phyloP scores from a whole-genome alignment of 2,329 filamentous ascomycete species.

The Aureobasidium melanogenum region DNA sequence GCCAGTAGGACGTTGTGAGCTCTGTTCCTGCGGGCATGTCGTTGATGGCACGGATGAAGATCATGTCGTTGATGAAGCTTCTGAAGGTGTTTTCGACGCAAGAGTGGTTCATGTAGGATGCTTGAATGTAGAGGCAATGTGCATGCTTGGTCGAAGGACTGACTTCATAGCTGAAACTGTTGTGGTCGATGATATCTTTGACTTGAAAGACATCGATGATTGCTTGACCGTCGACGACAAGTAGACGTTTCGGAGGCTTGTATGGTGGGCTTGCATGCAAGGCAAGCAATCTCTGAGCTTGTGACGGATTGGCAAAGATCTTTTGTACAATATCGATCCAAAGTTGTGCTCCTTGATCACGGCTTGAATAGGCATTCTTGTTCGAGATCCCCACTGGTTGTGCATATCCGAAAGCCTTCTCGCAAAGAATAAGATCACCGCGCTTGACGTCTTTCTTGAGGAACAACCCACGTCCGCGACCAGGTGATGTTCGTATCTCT shows the following conservation, averaged over 20 bases:
- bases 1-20: neutral
- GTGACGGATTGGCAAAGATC: neutral
- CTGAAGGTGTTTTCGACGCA: constrained; percentile 30
- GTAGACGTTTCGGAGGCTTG: neutral
- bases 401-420: neutral
- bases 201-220: neutral
- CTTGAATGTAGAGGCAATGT: constrained; percentile 28
- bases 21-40: constrained; percentile 25
- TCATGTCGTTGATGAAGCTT: constrained; percentile 32
- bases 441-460: neutral
- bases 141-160: constrained; percentile 16
- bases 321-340: neutral
- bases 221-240: neutral
- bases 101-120: constrained; percentile 37
- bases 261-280: neutral
- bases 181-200: neutral
- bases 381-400: neutral
- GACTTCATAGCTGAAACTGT: constrained; percentile 16
- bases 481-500: neutral
- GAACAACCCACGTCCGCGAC: neutral
- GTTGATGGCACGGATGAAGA: constrained; percentile 33
- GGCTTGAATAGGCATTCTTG: neutral
- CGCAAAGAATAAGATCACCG: neutral
- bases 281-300: neutral
- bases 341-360: neutral